These are phyloP conservation scores for Syzygium malaccense DNA, from an alignment of 441 rosid genomes.

Conservation along the genomic window DNA sequence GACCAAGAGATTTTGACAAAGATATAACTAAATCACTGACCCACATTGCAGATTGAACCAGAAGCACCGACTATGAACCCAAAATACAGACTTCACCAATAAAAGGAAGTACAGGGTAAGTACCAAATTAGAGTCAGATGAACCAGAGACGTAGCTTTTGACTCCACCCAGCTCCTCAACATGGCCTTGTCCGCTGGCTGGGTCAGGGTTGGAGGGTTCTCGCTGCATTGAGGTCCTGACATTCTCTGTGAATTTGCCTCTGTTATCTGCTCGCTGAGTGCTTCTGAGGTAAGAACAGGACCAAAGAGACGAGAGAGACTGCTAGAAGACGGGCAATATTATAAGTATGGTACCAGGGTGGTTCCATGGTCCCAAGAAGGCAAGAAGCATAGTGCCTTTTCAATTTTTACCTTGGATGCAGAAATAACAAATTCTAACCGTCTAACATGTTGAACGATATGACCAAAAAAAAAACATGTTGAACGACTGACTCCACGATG, in stretches of 20 bases:
- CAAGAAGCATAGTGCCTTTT: no score
- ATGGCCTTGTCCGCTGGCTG: neutral
- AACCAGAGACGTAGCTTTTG: neutral
- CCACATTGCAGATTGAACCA: no score
- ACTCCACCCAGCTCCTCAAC: neutral
- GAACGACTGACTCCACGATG: no score
- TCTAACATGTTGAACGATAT: no score
- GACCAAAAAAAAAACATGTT: no score
- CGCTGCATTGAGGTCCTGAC: neutral
- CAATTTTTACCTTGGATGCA: no score
- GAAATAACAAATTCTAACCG: no score
- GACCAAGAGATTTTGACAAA: neutral
- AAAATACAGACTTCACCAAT: neutral
- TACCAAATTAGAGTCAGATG: neutral
- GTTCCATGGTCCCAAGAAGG: no score
- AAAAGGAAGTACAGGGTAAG: neutral
- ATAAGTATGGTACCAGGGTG: no score
- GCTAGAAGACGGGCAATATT: neutral
- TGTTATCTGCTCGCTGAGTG: neutral
- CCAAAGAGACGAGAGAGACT: neutral
- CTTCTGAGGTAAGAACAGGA: neutral
- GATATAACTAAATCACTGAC: no score
- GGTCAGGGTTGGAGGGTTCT: neutral
- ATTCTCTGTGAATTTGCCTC: neutral
- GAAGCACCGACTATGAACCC: no score